A percentile compares a stretch with the other conserved stretches of the same genome.
Conservation (phyloP, 768 basidiomycete genomes). For the Hericium coralloides region DNA sequence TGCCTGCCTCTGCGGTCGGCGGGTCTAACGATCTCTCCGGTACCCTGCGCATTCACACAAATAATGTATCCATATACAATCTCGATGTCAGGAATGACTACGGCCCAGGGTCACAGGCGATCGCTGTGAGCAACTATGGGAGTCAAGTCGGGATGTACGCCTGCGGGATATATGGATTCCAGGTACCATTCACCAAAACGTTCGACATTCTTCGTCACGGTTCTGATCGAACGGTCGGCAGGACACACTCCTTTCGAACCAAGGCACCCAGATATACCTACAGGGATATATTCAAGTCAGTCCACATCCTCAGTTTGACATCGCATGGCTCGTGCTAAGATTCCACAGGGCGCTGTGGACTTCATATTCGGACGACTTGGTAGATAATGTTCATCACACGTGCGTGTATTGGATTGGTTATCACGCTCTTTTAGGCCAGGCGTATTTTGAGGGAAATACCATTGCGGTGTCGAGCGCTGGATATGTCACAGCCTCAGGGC, state of each 20-base stretch:
- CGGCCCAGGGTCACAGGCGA: slow-evolving; percentile 36
- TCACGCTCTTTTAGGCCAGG: slow-evolving; percentile 12
- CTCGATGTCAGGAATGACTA: slow-evolving; percentile 40
- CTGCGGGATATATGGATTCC: slow-evolving; percentile 10
- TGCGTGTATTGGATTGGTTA: not conserved
- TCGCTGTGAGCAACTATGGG: slow-evolving; percentile 43
- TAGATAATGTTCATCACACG: not conserved
- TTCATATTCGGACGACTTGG: slow-evolving; percentile 40
- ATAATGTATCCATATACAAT: slow-evolving; percentile 36
- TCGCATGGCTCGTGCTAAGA: not conserved
- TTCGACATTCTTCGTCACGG: not conserved
- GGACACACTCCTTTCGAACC: slow-evolving; percentile 37
- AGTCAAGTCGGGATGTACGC: slow-evolving; percentile 20
- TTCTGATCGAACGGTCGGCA: slow-evolving; percentile 17
- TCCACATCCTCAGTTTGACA: not conserved
- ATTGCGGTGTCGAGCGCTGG: slow-evolving; percentile 36
- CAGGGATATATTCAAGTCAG: slow-evolving; percentile 29
- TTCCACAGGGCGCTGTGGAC: slow-evolving; percentile 34
- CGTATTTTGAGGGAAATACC: slow-evolving; percentile 42
- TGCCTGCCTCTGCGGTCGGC: slow-evolving; percentile 16
- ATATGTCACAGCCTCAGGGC: slow-evolving; percentile 40
- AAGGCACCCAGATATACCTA: slow-evolving; percentile 39
- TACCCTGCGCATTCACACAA: slow-evolving; percentile 37
- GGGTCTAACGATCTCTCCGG: slow-evolving; percentile 41
- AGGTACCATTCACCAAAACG: slow-evolving; percentile 2